Evolutionary conservation across 176 grass and related monocot genomes (phyloP).

Genomic region (Phoenix dactylifera): DNA sequence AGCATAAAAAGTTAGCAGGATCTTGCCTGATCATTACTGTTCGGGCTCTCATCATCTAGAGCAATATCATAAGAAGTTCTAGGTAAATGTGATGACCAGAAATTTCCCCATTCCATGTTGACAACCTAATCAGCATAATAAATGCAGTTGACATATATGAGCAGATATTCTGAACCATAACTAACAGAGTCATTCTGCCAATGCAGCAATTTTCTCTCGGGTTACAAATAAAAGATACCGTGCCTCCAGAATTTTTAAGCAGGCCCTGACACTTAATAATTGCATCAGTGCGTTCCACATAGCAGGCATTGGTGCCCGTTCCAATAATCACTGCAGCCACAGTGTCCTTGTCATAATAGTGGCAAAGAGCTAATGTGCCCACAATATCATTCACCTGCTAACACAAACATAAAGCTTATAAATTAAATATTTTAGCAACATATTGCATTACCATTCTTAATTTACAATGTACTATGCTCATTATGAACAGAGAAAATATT

Average conservation of each 20-base stretch:
- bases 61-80: constrained; percentile 76
- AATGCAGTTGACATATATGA: constrained; percentile 13
- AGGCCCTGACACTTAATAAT: constrained; percentile 93
- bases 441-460: too few relatives aligned
- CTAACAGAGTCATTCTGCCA: too few relatives aligned
- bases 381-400: constrained; percentile 87
- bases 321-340: constrained; percentile 90
- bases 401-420: too few relatives aligned
- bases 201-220: too few relatives aligned
- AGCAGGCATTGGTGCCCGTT: constrained; percentile 85
- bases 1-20: not conserved
- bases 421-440: too few relatives aligned
- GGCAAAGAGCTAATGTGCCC: constrained; percentile 86
- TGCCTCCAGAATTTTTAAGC: constrained; percentile 71
- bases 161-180: not conserved
- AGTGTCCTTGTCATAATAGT: constrained; percentile 75
- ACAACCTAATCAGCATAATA: constrained; percentile 51
- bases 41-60: constrained; percentile 66
- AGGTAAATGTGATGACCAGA: constrained; percentile 93
- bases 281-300: constrained; percentile 86
- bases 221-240: constrained; percentile 44
- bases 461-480: too few relatives aligned
- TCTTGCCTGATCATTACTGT: constrained; percentile 74
- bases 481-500: too few relatives aligned
- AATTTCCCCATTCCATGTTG: constrained; percentile 99